These are phyloP conservation scores for Jasminum sambac DNA, from an alignment of 257 asterid species.

Conservation along the genomic window DNA sequence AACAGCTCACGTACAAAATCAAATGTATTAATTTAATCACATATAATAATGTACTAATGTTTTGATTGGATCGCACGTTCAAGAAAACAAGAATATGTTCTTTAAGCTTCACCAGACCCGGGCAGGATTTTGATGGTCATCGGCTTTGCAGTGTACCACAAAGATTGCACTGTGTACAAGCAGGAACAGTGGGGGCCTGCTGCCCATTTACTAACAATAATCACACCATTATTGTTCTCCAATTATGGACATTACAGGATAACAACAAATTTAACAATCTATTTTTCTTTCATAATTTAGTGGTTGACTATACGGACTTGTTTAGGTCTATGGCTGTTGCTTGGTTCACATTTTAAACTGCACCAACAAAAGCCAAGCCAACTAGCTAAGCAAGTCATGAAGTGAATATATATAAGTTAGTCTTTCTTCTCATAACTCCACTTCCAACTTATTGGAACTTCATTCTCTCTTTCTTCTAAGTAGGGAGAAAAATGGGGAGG, in stretches of 20 bases:
- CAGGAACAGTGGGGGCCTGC: conserved; percentile 22
- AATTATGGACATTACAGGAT: conserved; percentile 37
- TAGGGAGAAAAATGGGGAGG: conserved; percentile 56
- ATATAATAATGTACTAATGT: too few species aligned
- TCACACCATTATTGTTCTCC: conserved; percentile 27
- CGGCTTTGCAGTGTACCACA: conserved; percentile 32
- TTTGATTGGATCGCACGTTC: too few species aligned
- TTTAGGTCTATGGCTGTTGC: neutral
- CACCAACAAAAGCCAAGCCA: neutral
- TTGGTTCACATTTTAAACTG: neutral
- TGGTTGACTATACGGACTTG: neutral
- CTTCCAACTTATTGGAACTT: neutral
- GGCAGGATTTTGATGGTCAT: conserved; percentile 6
- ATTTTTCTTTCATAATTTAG: neutral
- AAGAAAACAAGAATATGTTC: too few species aligned
- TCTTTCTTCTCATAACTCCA: conserved; percentile 8
- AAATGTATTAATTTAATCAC: too few species aligned
- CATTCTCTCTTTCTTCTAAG: too few species aligned
- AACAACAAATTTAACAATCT: conserved; percentile 29
- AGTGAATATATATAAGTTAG: neutral
- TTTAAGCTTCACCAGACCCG: neutral
- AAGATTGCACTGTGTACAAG: conserved; percentile 1
- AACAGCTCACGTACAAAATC: too few species aligned
- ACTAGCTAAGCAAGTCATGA: too few species aligned
- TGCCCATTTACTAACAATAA: neutral